Evolutionary conservation across 1,139 yeast species (phyloP).

Genomic region (Candida gigantensis): DNA sequence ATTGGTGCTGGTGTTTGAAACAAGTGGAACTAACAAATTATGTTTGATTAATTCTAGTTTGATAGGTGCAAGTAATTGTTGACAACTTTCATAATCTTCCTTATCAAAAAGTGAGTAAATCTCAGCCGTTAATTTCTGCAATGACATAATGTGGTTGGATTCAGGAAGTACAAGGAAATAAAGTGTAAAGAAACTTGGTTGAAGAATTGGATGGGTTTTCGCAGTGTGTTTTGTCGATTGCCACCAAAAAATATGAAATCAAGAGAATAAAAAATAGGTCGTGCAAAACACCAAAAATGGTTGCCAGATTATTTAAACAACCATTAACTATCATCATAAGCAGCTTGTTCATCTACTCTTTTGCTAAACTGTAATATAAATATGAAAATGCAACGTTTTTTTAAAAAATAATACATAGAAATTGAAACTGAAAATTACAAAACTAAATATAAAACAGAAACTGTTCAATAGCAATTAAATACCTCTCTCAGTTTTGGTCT

Average conservation of each 20-base stretch:
- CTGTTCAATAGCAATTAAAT: background rate
- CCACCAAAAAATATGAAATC: slow-evolving; percentile 5
- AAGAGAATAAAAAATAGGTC: background rate
- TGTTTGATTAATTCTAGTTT: slow-evolving; percentile 79
- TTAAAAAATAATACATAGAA: no score
- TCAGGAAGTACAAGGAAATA: background rate
- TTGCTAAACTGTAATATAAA: no score
- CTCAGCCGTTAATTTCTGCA: slow-evolving; percentile 61
- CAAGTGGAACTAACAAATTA: slow-evolving; percentile 72
- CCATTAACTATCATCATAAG: no score
- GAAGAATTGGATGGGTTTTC: no score
- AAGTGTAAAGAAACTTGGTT: background rate
- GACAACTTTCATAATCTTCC: slow-evolving; percentile 62
- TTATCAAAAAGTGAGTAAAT: slow-evolving; percentile 63
- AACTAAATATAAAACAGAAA: background rate
- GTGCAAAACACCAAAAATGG: background rate
- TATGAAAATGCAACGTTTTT: no score
- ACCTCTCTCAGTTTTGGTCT: slow-evolving; percentile 4
- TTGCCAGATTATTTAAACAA: no score
- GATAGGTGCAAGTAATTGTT: slow-evolving; percentile 63
- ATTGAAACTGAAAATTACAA: no score
- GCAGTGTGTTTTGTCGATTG: no score
- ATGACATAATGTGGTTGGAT: slow-evolving; percentile 31
- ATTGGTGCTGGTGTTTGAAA: slow-evolving; percentile 34
- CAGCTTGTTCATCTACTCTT: no score